phyloP scores from a whole-genome alignment of 768 basidiomycete genomes.

The Sporobolomyces roseus region DNA sequence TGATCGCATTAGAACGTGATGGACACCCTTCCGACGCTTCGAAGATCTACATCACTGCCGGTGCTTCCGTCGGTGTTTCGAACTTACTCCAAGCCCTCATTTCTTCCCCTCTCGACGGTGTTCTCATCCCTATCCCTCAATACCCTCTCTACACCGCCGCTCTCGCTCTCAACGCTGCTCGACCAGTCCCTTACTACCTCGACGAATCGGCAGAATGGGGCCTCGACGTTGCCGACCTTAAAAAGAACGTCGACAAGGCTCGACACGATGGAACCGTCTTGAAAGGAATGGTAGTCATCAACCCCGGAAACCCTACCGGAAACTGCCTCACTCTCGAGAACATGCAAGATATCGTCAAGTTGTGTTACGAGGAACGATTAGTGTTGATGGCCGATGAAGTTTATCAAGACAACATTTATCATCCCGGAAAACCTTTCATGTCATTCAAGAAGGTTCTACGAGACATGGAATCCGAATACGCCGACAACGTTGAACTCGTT shows the following conservation, averaged over 20 bases:
- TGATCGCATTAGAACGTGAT: constrained; percentile 65
- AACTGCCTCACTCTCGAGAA: constrained; percentile 68
- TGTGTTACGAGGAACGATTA: constrained; percentile 79
- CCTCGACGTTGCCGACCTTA: constrained; percentile 66
- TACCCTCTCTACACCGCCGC: constrained; percentile 97
- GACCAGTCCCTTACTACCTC: constrained; percentile 79
- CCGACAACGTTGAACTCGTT: constrained; percentile 64
- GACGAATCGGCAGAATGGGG: constrained; percentile 79
- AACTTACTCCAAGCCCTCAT: constrained; percentile 77
- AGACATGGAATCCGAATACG: constrained; percentile 59
- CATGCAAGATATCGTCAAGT: constrained; percentile 68
- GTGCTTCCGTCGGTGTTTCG: constrained; percentile 91
- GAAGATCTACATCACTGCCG: constrained; percentile 89
- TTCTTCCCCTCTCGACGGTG: constrained; percentile 62
- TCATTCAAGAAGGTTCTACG: constrained; percentile 88
- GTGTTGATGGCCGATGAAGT: constrained; percentile 96
- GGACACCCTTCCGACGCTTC: constrained; percentile 76
- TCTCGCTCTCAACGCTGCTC: constrained; percentile 77
- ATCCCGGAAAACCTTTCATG: constrained; percentile 65
- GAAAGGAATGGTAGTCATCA: constrained; percentile 92
- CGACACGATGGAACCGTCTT: constrained; percentile 60
- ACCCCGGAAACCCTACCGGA: constrained; percentile 97
- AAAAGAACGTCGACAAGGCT: constrained; percentile 64
- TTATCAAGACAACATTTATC: constrained; percentile 92
- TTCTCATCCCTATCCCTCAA: constrained; percentile 95